Conservation (phyloP, 1,284 basidiomycete species). For the Waitea zeae region DNA sequence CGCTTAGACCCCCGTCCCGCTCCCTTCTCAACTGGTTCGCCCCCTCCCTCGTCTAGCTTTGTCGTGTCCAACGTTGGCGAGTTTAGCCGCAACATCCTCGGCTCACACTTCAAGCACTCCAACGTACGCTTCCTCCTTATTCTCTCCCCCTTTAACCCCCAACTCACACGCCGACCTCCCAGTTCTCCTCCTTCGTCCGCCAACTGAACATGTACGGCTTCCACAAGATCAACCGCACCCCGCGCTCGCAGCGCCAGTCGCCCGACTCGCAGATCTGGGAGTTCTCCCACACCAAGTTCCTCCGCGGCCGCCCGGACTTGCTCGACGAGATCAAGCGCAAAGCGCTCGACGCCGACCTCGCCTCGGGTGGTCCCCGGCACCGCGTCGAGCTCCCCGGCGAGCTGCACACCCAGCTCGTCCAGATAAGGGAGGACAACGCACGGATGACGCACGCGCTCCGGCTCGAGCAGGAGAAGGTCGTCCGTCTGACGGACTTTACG, state of each 20-base stretch:
- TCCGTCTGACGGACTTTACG: conserved; percentile 18
- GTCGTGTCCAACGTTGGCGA: conserved; percentile 71
- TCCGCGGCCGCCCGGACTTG: conserved; percentile 64
- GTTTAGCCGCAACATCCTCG: conserved; percentile 65
- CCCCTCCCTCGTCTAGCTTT: conserved; percentile 24
- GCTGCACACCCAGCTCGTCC: conserved; percentile 47
- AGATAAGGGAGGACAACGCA: conserved; percentile 54
- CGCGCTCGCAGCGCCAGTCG: conserved; percentile 65
- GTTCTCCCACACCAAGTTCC: conserved; percentile 77
- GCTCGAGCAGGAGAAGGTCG: conserved; percentile 27
- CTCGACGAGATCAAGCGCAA: conserved; percentile 79
- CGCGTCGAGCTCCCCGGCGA: conserved; percentile 65
- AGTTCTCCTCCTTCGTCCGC: conserved; percentile 82
- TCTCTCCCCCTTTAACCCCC: conserved; percentile 4
- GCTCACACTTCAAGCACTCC: conserved; percentile 72
- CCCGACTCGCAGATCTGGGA: conserved; percentile 77
- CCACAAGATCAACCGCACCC: conserved; percentile 76
- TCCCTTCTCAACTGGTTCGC: conserved; percentile 1
- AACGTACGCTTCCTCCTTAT: conserved; percentile 31
- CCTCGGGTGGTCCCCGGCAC: conserved; percentile 39
- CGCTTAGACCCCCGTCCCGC: conserved; percentile 4
- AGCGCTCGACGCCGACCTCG: conserved; percentile 58
- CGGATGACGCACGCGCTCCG: conserved; percentile 32
- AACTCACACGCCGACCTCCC: conserved; percentile 6
- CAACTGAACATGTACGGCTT: conserved; percentile 87